Base-by-base conservation (phyloP, 1,284 basidiomycete genomes). In the Rhodofomes roseus region DNA sequence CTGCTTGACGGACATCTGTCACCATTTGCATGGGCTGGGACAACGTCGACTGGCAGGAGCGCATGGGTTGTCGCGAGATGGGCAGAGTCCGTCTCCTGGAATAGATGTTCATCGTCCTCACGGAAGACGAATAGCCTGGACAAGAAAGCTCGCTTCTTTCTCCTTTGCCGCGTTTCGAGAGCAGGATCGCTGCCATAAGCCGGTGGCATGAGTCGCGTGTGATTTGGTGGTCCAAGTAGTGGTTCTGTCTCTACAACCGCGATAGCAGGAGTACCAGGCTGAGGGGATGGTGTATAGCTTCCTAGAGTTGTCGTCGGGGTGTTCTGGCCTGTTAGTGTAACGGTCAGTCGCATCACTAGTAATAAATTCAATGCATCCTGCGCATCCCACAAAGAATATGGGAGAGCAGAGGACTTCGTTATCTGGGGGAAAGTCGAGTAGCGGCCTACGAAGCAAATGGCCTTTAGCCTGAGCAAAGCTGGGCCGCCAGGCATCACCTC, bases 11-110 rank as follows among this genome's bases (percentile, higher is more conserved):
- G 36, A 25, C 31, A 9, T 44, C 46, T 8, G 20, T 31, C 14
- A 36, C 50, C 57, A 1, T 61, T 53, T 8, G 63, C 36, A 16
- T 25, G 56, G 1, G 65, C 59, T 1, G 64, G 54, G 25, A 70
- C 51, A 4, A 69, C 61, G 20, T 72, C 69, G 14, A 72, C 70
- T 1, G 71, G 70, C 58, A 69, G 60, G 22, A 71, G 56, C 1
- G 69, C 67, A 54, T 69, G 69, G 0, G 63, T 63, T 9, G 65
- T 62, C 2, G 62, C 65, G 5, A 67, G 60, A 37, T 70, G 67
- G 5, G 65, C 50, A n/a, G 53, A 56, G 23, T 69, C 69, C 16
- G 64, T 56, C 12, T 63, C 56, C 12, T 60, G 56, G 11, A 44
- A 29, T 9, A 23, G 8, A 23, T 44, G 25, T 22, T 62, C 66